Evolutionary conservation across 2,329 filamentous ascomycete genomes (phyloP).

Genomic region (Epichloe coenophiala): DNA sequence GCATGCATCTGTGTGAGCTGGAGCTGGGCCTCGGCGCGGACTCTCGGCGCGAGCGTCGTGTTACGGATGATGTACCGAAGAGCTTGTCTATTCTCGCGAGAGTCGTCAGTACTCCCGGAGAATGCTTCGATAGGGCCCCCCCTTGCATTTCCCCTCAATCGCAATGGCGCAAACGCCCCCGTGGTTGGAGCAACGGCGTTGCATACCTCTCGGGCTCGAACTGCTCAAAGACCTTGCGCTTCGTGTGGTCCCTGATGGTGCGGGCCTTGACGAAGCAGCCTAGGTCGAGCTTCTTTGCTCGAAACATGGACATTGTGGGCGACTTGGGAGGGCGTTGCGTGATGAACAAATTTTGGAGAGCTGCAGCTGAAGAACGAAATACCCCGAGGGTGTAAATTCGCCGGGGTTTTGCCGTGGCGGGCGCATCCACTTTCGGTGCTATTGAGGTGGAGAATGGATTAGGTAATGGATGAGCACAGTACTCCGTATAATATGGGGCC

Average conservation of each 20-base stretch:
- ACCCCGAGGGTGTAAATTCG: neutral
- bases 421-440: neutral
- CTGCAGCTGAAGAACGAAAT: neutral
- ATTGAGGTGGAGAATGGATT: no score
- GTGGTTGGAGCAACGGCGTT: neutral
- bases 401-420: neutral
- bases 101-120: no score
- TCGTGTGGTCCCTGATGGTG: constrained; percentile 87
- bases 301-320: constrained; percentile 66
- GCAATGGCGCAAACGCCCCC: neutral
- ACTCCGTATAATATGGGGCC: no score
- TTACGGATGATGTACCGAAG: constrained; percentile 90
- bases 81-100: constrained; percentile 61
- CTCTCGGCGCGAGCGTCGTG: constrained; percentile 66
- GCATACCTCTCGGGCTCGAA: constrained; percentile 75
- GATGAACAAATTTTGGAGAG: neutral
- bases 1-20: constrained; percentile 90
- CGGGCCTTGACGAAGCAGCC: constrained; percentile 78
- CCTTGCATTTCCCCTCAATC: no score
- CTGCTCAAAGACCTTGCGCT: constrained; percentile 82
- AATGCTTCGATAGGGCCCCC: neutral
- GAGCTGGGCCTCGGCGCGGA: constrained; percentile 83
- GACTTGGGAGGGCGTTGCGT: neutral
- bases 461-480: no score
- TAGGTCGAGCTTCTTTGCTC: constrained; percentile 80